Conservation (phyloP, 371 early-diverging fungal species). For the Haplosporangium sp. region DNA sequence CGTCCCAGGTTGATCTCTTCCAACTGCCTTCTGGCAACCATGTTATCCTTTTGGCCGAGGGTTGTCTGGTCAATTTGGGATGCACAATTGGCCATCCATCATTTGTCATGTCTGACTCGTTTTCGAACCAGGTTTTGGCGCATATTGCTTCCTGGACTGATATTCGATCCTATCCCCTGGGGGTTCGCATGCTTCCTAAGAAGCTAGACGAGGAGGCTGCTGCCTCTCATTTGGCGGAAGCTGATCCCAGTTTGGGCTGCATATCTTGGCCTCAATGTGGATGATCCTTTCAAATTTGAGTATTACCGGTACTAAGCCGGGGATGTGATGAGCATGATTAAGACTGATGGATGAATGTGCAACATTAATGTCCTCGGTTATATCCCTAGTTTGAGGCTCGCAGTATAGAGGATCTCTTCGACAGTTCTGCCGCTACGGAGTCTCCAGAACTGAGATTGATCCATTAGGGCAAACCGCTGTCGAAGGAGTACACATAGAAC, state of each 20-base stretch:
- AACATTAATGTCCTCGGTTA: too few species aligned
- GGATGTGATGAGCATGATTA: too few species aligned
- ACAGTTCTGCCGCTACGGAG: slow-evolving; percentile 8
- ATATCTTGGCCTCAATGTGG: slow-evolving; percentile 86
- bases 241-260: slow-evolving; percentile 81
- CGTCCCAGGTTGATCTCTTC: slow-evolving; percentile 99
- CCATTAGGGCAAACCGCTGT: slow-evolving; percentile 12
- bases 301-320: slow-evolving; percentile 88
- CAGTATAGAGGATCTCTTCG: too few species aligned
- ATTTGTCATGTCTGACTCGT: slow-evolving; percentile 99
- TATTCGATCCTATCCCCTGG: slow-evolving; percentile 85
- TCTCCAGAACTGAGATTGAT: slow-evolving; percentile 11
- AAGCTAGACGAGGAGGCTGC: slow-evolving; percentile 99
- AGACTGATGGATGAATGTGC: too few species aligned
- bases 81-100: slow-evolving; percentile 97
- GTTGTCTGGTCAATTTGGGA: slow-evolving; percentile 99
- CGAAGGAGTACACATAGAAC: slow-evolving; percentile 2
- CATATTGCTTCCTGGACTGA: slow-evolving; percentile 99
- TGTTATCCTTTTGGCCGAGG: slow-evolving; percentile 97
- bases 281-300: slow-evolving; percentile 98
- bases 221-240: slow-evolving; percentile 87
- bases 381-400: too few species aligned
- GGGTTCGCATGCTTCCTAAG: slow-evolving; percentile 99
- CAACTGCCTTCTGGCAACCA: slow-evolving; percentile 92
- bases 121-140: slow-evolving; percentile 98